Evolutionary conservation across 306 rosid genomes (phyloP), one percentile per base, ranked within the genome.

Genomic region (Trifolium subterraneum): DNA sequence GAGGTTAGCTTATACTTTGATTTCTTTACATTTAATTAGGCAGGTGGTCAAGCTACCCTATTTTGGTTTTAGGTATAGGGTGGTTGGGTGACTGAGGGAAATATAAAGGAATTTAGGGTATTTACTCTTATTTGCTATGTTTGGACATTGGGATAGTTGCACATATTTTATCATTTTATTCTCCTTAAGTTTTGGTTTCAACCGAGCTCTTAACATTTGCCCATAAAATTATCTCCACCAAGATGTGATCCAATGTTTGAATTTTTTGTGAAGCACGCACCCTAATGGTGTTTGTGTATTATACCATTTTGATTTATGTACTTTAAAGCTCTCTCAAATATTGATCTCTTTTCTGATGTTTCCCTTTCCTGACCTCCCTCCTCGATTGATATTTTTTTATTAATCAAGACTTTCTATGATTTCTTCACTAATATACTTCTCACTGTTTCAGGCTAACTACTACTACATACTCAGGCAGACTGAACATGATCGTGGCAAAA

Each of bases 401-500:
- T 74, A 44, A 59, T 72, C 54, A 50, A 50, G 42, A 41, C n/a
- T 25, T 19, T 52, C 70, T 18, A 65, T 14, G 63, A 42, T 75
- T 66, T 70, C 33, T 33, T 62, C 68, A 55, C 72, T 70, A 51
- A 77, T 59, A 10, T 42, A 70, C 73, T 64, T 83, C 65, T 36
- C 79, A 74, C 70, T 81, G 76, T 81, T 78, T 74, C 79, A 95
- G 98, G 90, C 90, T 78, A 95, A 95, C 87, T 95, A 77, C 85
- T 90, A 88, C 84, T 64, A 86, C 81, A 71, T 90, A 62, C 88
- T 95, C 77, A 87, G 71, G 93, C 88, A 88, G 79, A 78, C 64
- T 75, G 96, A 85, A 66, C 86, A 85, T 10, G 98, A 95, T 63
- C 83, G 89, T 22, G 97, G 96, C 60, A 92, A 92, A 88, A 82